A percentile compares a stretch with the other conserved stretches of the same genome.
Conservation (phyloP, 805 yeast genomes). For the Kodamaea lidongshanica region DNA sequence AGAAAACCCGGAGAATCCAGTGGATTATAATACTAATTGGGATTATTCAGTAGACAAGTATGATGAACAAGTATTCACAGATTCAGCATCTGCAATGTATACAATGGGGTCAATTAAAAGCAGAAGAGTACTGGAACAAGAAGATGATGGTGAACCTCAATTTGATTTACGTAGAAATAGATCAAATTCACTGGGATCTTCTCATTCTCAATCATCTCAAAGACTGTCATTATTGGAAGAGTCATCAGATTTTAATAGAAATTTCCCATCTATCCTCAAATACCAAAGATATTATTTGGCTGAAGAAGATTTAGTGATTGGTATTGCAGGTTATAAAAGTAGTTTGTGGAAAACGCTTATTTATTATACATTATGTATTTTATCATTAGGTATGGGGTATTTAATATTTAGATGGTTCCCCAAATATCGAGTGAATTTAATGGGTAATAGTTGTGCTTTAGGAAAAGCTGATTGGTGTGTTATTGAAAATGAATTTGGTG, state of each 20-base stretch:
- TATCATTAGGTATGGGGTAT: conserved; percentile 68
- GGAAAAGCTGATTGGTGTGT: conserved; percentile 90
- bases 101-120: too few relatives aligned
- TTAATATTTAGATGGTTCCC: conserved; percentile 84
- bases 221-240: too few relatives aligned
- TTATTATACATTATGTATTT: conserved; percentile 50
- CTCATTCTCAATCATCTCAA: too few relatives aligned
- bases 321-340: conserved; percentile 82
- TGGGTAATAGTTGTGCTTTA: conserved; percentile 61
- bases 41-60: conserved; percentile 52
- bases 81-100: background rate
- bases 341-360: conserved; percentile 39
- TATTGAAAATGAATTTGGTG: conserved; percentile 90
- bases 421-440: conserved; percentile 55
- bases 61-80: conserved; percentile 18
- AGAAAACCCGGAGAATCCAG: conserved; percentile 48
- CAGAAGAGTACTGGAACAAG: too few relatives aligned
- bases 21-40: conserved; percentile 74
- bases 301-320: conserved; percentile 91
- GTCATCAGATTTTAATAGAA: conserved; percentile 3
- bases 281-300: conserved; percentile 86
- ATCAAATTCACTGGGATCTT: too few relatives aligned
- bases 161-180: too few relatives aligned
- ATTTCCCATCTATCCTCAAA: conserved; percentile 34
- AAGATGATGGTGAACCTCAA: too few relatives aligned